Evolutionary conservation across 495 filamentous ascomycete species (phyloP).

Genomic region (Tuber indicum): DNA sequence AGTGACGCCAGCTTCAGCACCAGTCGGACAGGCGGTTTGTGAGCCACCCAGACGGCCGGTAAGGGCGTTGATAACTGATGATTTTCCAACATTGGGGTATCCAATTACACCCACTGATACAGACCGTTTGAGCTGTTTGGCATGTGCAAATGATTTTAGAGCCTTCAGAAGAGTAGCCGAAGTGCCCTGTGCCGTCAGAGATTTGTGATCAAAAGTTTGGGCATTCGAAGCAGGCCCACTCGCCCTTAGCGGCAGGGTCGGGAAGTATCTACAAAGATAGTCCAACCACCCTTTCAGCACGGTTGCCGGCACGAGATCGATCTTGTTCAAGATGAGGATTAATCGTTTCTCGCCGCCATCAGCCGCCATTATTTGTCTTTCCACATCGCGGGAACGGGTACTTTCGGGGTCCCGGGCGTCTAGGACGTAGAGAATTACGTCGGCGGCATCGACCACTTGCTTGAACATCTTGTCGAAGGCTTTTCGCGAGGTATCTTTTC

Average conservation of each 20-base stretch:
- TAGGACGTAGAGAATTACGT: conserved; percentile 89
- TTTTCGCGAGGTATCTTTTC: conserved; percentile 69
- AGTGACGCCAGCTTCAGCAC: conserved; percentile 89
- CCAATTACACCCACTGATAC: conserved; percentile 91
- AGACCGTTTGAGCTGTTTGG: conserved; percentile 76
- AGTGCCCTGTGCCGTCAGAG: conserved; percentile 78
- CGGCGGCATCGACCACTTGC: conserved; percentile 78
- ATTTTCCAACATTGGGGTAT: conserved; percentile 97
- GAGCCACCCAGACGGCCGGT: conserved; percentile 67
- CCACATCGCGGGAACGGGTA: conserved; percentile 82
- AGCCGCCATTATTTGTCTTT: conserved; percentile 80
- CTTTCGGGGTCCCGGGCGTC: conserved; percentile 90
- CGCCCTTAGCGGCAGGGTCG: conserved; percentile 83
- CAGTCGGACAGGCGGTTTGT: conserved; percentile 69
- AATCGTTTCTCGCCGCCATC: conserved; percentile 76
- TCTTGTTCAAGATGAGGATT: conserved; percentile 94
- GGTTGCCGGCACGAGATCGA: conserved; percentile 76
- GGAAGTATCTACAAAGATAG: conserved; percentile 84
- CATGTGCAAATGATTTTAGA: conserved; percentile 81
- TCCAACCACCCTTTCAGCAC: conserved; percentile 78
- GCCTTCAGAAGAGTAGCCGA: conserved; percentile 81
- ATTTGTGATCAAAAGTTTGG: conserved; percentile 84
- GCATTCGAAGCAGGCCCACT: conserved; percentile 77
- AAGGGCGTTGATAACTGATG: conserved; percentile 91
- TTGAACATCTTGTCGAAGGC: conserved; percentile 96